phyloP scores from a whole-genome alignment of 441 rosid species.

The Euphorbia schlechtendalii region DNA sequence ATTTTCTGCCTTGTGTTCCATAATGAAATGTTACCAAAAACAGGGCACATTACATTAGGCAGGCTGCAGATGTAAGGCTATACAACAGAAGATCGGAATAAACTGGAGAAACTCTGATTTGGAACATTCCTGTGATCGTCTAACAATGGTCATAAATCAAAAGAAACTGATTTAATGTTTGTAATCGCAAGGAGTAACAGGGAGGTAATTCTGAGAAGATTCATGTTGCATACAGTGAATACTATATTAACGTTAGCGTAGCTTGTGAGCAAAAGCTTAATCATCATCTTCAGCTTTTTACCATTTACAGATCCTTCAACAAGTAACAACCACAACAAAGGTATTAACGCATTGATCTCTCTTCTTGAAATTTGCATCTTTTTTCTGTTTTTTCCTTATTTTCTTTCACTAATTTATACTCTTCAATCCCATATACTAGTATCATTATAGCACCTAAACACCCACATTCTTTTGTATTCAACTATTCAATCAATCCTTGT shows the following conservation, averaged over 20 bases:
- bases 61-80: too few relatives aligned
- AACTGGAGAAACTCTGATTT: too few relatives aligned
- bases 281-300: constrained; percentile 7
- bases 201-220: too few relatives aligned
- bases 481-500: not conserved
- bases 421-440: too few relatives aligned
- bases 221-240: not conserved
- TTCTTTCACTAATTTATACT: not conserved
- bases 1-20: too few relatives aligned
- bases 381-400: not conserved
- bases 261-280: constrained; percentile 23
- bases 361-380: not conserved
- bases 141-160: too few relatives aligned
- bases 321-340: not conserved
- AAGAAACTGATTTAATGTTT: too few relatives aligned
- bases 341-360: not conserved
- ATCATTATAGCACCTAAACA: not conserved
- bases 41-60: too few relatives aligned
- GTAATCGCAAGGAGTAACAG: too few relatives aligned
- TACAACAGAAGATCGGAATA: too few relatives aligned
- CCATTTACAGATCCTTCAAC: not conserved
- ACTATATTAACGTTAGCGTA: constrained; percentile 18
- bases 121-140: too few relatives aligned
- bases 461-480: not conserved
- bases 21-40: too few relatives aligned